Evolutionary conservation across 2,329 filamentous ascomycete species (phyloP), one percentile per base, ranked within the genome.

Genomic region (Chaetomiaceae sp.): DNA sequence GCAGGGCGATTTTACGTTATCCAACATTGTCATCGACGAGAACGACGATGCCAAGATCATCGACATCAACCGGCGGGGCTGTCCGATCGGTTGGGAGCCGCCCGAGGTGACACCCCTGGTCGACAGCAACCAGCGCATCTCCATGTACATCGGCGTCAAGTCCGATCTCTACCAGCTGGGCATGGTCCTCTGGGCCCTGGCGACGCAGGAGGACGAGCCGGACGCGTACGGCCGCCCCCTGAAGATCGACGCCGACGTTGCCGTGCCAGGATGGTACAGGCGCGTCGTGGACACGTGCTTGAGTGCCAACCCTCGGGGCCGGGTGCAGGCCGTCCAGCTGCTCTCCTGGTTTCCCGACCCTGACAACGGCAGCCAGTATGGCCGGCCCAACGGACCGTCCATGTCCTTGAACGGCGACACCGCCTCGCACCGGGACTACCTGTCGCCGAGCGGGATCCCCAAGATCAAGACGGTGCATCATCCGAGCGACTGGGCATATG

Each of bases 131-230:
- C 91, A 96, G 67, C 81, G 89, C 25, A 91, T 99, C 47, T 87
- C 88, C 40, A 96, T 97, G 85, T 96, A 95, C 64, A 97, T 99
- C 65, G 92, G 93, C 12, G 90, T 96, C 65, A 99, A 99, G 70
- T 96, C 92, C 0, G 93, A 99, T 68, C 75, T 99, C 1, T 99
- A 87, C 63, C 93, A 99, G 68, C 78, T 97, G 5, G 93, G 93
- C 5, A 99, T 99, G 93, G 90, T 96, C 2, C 73, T 99, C 3
- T 99, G 92, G 89, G 89, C 89, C 19, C 72, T 99, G 40, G 92
- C 89, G 1, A 86, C 86, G 63, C 81, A 92, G 58, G 82, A 91
- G 50, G 92, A 97, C 62, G 92, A 97, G 62, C 93, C 93, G 1
- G 93, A 97, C 66, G 77, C 81, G 17, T 83, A 87, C 53, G 79